Evolutionary conservation across 768 basidiomycete genomes (phyloP).

Genomic region (Boletus vinaceobasis): DNA sequence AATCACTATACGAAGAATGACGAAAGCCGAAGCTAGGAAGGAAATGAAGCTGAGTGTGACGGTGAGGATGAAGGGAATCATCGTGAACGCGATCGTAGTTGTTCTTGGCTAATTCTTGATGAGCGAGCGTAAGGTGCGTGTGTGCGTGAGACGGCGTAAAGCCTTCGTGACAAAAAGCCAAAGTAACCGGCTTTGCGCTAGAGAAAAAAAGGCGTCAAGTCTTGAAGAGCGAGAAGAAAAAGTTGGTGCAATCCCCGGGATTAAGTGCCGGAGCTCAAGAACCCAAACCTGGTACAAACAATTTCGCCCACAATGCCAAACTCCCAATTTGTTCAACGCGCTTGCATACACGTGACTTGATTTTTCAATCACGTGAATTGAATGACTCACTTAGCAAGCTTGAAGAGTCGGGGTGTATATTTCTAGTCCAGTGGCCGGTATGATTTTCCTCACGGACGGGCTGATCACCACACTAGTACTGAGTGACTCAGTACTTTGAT

Average conservation of each 20-base stretch:
- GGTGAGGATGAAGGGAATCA: constrained; percentile 67
- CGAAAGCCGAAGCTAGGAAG: constrained; percentile 68
- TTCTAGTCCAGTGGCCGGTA: too few species aligned
- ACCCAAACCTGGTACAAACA: constrained; percentile 19
- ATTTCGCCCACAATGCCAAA: constrained; percentile 24
- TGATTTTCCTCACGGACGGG: too few species aligned
- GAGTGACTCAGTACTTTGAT: not conserved
- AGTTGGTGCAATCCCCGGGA: not conserved
- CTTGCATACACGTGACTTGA: constrained; percentile 19
- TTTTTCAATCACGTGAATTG: constrained; percentile 8
- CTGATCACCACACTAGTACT: not conserved
- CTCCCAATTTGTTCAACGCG: constrained; percentile 11
- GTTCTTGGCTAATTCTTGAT: constrained; percentile 9
- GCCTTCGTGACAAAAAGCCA: constrained; percentile 36
- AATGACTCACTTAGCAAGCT: not conserved
- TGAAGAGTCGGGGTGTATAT: too few species aligned
- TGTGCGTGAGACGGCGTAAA: constrained; percentile 34
- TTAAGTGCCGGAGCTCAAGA: constrained; percentile 7
- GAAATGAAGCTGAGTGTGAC: constrained; percentile 68
- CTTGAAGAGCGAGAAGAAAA: constrained; percentile 15
- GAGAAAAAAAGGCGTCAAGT: constrained; percentile 13
- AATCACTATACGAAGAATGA: constrained; percentile 72
- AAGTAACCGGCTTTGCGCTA: constrained; percentile 30
- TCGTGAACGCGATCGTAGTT: constrained; percentile 30
- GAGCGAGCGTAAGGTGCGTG: constrained; percentile 28